Base-by-base conservation (phyloP, 2,329 filamentous ascomycete species). In the Epichloe bromicola region DNA sequence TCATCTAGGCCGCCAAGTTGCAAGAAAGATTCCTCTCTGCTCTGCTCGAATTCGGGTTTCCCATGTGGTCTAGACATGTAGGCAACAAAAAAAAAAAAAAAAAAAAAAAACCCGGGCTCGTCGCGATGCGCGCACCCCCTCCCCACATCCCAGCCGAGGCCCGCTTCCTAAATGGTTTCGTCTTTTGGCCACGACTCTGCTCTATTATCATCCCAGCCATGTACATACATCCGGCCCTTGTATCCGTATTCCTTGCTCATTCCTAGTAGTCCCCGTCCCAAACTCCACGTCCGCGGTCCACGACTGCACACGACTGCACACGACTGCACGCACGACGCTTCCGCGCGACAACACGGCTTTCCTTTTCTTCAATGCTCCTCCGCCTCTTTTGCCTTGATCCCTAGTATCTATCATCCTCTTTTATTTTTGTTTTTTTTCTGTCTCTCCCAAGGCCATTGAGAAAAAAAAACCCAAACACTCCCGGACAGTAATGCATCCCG, bases 401-500 rank as follows among this genome's bases (percentile, higher is more conserved):
- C 11, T 14, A n/a, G 5, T 39, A 19, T 15, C 26, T 4, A 6
- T 33, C 30, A 12, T 44, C 15, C 15, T 14, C 44, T 26, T 36
- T 49, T 17, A 40, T 19, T 43, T 34, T 38, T 20, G 7, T 19
- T 5, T 17, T 19, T 5, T 17, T 15, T 5, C 26, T 6, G 5
- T 14, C 5, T 17, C 15, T 38, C 15, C 15, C 36, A 8, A 14
- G 36, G 12, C 36, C 48, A 46, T 46, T 41, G 33, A 2, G 2
- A 7, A n/a, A 30, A 30, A 30, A 11, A 30, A 11, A 10, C 3
- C 26, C 26, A 30, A 10, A 30, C 26, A 19, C 26, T 15, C 4
- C 48, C 40, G 12, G 48, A 49, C 20, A 47, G 55, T 53, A 43
- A 56, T 56, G 55, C 51, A 38, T 55, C 40, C 46, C 51, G 37